phyloP scores from a whole-genome alignment of 768 basidiomycete genomes.

The Pleurotus djamor region DNA sequence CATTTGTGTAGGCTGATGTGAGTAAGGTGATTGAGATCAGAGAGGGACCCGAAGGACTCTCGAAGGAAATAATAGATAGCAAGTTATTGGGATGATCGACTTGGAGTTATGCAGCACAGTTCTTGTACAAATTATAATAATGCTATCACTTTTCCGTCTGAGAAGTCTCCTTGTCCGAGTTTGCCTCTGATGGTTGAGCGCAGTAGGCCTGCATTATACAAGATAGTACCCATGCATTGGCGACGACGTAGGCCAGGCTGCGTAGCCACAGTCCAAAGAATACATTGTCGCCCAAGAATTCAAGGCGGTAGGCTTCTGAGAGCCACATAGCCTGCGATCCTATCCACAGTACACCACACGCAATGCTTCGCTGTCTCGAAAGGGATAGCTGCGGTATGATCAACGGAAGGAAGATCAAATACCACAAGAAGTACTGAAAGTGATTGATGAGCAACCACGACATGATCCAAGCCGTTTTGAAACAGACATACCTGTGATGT shows the following conservation, averaged over 20 bases:
- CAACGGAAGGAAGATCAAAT: conserved; percentile 83
- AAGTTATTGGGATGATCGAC: conserved; percentile 36
- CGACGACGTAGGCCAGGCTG: conserved; percentile 68
- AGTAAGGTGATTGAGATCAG: conserved; percentile 79
- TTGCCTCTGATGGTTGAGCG: not conserved
- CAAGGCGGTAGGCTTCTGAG: conserved; percentile 84
- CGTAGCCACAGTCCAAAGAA: conserved; percentile 78
- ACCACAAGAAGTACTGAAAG: conserved; percentile 94
- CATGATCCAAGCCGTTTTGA: not conserved
- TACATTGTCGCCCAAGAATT: conserved; percentile 79
- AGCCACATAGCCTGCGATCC: conserved; percentile 88
- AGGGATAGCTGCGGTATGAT: conserved; percentile 68
- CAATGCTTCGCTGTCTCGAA: conserved; percentile 34
- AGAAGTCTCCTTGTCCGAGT: not conserved
- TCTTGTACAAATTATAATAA: conserved; percentile 7
- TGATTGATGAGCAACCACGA: not conserved
- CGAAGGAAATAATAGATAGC: conserved; percentile 66
- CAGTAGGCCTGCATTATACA: conserved; percentile 54
- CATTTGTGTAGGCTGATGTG: conserved; percentile 57
- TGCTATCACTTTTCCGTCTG: conserved; percentile 32
- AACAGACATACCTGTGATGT: conserved; percentile 76
- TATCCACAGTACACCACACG: conserved; percentile 62
- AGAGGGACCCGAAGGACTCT: conserved; percentile 81
- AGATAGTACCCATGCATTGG: conserved; percentile 80
- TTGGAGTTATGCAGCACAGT: not conserved